Base-by-base conservation (phyloP, 2,329 filamentous ascomycete genomes). In the Neopestalotiopsis rosae region DNA sequence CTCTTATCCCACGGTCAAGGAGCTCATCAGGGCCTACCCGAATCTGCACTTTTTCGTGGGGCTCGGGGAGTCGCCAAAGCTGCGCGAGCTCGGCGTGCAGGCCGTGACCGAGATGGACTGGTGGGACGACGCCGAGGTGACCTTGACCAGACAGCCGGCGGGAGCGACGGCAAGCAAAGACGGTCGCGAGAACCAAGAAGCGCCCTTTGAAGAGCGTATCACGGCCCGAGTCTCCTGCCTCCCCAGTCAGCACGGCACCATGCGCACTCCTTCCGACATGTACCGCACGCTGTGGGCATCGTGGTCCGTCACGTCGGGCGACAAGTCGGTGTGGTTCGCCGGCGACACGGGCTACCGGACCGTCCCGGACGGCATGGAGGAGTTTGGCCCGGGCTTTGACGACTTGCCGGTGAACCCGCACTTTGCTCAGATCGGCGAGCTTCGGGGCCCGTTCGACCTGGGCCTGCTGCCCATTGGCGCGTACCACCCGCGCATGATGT, bases 391-490 rank as follows among this genome's bases (percentile, higher is more conserved):
- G 0, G 88, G 91, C 69, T 90, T 90, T 74, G 84, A 90, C 17
- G 83, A 91, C 65, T 81, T 91, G 17, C 94, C 95, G 5, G 82
- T 85, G 24, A 97, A 93, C 77, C 95, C 95, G 6, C 94, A 94
- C 62, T 98, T 98, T 83, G 88, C 89, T 71, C 87, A 97, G 79
- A 94, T 98, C 71, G 95, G 95, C 70, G 82, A 90, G n/a, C 86
- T 91, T 66, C 87, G 94, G 42, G 95, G 95, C 0, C 94, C 94
- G 0, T 97, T 98, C 75, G 94, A 98, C 78, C 87, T 98, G 7
- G 95, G 95, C 0, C 82, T 98, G 67, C 96, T 98, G 72, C 95
- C 95, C 52, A 97, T 98, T 73, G 95, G 95, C 67, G 95, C 95
- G 1, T 98, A 98, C 80, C 85, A 88, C 69, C 93, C 92, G 0